phyloP scores from a whole-genome alignment of 257 asterid genomes.

The Paraleonurus japonicus region DNA sequence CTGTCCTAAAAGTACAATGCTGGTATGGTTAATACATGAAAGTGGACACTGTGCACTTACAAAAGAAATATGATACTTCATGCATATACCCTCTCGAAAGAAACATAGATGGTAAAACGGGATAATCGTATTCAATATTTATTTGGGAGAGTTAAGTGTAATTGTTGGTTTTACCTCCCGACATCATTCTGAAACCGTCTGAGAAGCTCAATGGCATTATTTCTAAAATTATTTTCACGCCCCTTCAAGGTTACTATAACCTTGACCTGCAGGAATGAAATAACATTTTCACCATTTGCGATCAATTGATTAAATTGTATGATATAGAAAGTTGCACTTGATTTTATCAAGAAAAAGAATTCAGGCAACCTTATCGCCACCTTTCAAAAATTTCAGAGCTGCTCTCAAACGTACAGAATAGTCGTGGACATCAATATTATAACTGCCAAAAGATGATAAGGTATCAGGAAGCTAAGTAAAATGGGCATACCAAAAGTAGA shows the following conservation, averaged over 20 bases:
- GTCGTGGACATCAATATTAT: conserved; percentile 91
- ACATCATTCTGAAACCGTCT: conserved; percentile 79
- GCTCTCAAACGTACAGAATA: conserved; percentile 91
- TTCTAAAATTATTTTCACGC: conserved; percentile 85
- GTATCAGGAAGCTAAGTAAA: conserved; percentile 5
- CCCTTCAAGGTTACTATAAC: conserved; percentile 90
- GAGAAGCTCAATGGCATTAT: conserved; percentile 82
- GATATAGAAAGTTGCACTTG: conserved; percentile 2
- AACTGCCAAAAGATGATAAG: conserved; percentile 52
- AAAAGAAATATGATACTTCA: not conserved
- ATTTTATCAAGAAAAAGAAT: conserved; percentile 5
- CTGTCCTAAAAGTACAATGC: not conserved
- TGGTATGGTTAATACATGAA: not conserved
- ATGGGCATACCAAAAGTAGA: not conserved
- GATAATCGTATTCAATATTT: conserved; percentile 3
- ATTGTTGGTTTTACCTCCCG: conserved; percentile 62
- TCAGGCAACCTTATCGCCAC: conserved; percentile 85
- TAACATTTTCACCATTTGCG: conserved; percentile 4
- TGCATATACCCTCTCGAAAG: not conserved
- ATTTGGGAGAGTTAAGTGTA: not conserved
- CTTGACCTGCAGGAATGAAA: conserved; percentile 64
- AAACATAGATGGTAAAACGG: not conserved
- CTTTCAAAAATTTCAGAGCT: conserved; percentile 82
- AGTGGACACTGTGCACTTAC: not conserved
- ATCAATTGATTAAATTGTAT: not conserved